phyloP scores from a whole-genome alignment of 1,139 yeast genomes.

The Eremothecium coryli region DNA sequence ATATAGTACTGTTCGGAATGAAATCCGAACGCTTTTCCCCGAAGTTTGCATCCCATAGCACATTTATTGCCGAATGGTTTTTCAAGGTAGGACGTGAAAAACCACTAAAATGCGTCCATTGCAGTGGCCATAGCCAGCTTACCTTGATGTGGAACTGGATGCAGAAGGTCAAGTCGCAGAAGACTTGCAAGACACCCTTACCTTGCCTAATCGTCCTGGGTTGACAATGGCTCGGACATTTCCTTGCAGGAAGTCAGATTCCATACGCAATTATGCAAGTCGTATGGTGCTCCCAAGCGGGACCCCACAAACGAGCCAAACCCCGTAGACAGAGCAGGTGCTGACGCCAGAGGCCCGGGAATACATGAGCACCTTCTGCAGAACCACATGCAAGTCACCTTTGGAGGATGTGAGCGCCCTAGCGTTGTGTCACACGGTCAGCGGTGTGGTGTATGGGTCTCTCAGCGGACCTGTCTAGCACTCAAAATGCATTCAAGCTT shows the following conservation, averaged over 20 bases:
- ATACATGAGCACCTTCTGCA: too few species aligned
- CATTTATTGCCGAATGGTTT: slow-evolving; percentile 1
- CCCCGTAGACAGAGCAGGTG: too few species aligned
- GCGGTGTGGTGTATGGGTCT: slow-evolving; percentile 6
- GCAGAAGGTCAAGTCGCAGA: not conserved
- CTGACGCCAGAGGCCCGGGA: too few species aligned
- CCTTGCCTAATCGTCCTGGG: not conserved
- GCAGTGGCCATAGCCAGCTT: not conserved
- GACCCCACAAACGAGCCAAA: too few species aligned
- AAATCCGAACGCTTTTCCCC: not conserved
- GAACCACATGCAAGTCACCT: too few species aligned
- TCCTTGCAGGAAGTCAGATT: too few species aligned
- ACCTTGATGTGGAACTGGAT: not conserved
- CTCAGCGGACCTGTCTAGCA: slow-evolving; percentile 3
- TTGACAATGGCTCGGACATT: not conserved
- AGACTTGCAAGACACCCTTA: slow-evolving; percentile 1
- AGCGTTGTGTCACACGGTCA: not conserved
- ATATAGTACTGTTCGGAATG: not conserved
- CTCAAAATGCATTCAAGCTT: too few species aligned
- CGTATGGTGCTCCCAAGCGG: too few species aligned
- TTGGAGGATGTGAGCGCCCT: too few species aligned
- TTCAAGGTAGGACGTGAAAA: slow-evolving; percentile 5
- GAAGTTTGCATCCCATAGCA: not conserved
- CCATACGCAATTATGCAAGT: too few species aligned
- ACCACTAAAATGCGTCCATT: slow-evolving; percentile 7